These are phyloP conservation scores for Boechera stricta DNA, from an alignment of 345 rosid species.

Conservation along the genomic window DNA sequence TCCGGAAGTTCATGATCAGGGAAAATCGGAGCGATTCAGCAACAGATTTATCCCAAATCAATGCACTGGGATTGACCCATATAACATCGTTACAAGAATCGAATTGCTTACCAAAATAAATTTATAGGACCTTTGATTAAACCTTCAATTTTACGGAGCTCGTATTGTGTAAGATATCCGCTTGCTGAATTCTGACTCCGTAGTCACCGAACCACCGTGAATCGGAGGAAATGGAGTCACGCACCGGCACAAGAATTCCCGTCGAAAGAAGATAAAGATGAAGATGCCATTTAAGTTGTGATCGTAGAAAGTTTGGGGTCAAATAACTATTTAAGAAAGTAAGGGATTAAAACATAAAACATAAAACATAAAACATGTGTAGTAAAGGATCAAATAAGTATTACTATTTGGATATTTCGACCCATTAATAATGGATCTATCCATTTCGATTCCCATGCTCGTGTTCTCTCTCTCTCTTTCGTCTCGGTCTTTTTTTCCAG, in stretches of 20 bases:
- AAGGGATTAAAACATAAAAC: neutral
- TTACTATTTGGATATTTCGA: neutral
- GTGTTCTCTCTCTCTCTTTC: slow-evolving; percentile 3
- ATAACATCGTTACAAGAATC: neutral
- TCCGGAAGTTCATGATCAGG: slow-evolving; percentile 4
- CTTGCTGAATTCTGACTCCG: neutral
- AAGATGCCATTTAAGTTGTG: neutral
- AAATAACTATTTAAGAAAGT: slow-evolving; percentile 6
- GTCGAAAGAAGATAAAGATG: neutral
- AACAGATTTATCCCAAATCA: neutral
- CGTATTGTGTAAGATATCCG: neutral
- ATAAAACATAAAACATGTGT: neutral
- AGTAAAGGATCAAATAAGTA: slow-evolving; percentile 6
- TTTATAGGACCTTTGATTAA: neutral
- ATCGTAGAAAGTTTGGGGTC: neutral
- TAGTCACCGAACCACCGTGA: slow-evolving; percentile 18
- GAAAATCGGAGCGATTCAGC: slow-evolving; percentile 24
- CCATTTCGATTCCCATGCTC: slow-evolving; percentile 19
- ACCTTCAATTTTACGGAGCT: slow-evolving; percentile 8
- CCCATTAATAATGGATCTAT: slow-evolving; percentile 36
- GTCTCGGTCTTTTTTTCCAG: neutral
- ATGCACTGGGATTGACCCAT: neutral
- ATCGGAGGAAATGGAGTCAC: slow-evolving; percentile 16
- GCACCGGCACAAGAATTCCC: neutral
- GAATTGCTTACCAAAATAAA: slow-evolving; percentile 22